Conservation (phyloP, 129 eudicot genomes). For the Flaveria robusta region DNA sequence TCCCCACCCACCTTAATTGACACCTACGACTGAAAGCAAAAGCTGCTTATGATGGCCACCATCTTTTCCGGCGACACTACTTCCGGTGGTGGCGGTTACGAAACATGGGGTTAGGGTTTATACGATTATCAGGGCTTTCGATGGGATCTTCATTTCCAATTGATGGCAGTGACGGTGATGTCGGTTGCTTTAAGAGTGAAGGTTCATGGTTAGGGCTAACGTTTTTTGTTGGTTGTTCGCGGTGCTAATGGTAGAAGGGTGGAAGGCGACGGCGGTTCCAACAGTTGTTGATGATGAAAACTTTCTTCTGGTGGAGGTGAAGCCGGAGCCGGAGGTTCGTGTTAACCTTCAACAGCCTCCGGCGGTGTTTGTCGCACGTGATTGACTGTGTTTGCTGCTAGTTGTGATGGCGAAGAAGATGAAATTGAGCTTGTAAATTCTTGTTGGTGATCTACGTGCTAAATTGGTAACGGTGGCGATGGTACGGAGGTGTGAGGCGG, state of each 20-base stretch:
- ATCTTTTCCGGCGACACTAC: no score
- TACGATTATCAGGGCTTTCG: slow-evolving; percentile 23
- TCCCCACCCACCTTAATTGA: no score
- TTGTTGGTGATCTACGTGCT: slow-evolving; percentile 18
- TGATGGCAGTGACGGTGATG: not conserved
- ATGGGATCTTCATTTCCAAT: not conserved
- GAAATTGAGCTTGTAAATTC: slow-evolving; percentile 25
- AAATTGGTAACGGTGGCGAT: slow-evolving; percentile 18
- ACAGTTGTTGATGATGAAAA: not conserved
- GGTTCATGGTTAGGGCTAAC: slow-evolving; percentile 6
- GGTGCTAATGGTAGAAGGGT: slow-evolving; percentile 33
- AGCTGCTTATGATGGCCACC: no score
- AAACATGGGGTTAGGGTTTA: no score
- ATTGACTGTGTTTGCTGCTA: slow-evolving; percentile 7
- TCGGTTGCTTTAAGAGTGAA: slow-evolving; percentile 23
- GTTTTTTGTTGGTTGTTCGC: slow-evolving; percentile 15
- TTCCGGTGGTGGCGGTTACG: no score
- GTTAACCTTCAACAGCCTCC: slow-evolving; percentile 14
- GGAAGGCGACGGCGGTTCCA: slow-evolving; percentile 35
- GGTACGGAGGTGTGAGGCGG: slow-evolving; percentile 5
- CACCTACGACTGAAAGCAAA: no score
- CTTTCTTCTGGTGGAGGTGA: slow-evolving; percentile 11
- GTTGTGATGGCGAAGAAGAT: slow-evolving; percentile 6
- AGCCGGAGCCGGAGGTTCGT: not conserved
- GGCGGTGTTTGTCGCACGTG: slow-evolving; percentile 14